Conservation (phyloP, 768 basidiomycete genomes). For the Sarcodon sp. region DNA sequence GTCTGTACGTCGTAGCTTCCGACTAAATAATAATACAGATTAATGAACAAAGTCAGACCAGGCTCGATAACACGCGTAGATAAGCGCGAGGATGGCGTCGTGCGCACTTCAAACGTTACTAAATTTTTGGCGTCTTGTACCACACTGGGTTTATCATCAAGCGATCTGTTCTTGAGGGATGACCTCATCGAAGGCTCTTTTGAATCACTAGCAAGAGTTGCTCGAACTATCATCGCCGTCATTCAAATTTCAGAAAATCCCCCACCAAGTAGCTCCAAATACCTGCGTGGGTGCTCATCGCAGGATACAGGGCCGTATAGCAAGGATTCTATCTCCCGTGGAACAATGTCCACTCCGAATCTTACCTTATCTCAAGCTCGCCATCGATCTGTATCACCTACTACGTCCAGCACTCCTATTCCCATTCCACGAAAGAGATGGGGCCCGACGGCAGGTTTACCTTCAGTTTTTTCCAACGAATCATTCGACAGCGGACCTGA, state of each 20-base stretch:
- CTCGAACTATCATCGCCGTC: constrained; percentile 58
- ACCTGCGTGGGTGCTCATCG: constrained; percentile 22
- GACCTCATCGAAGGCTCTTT: constrained; percentile 51
- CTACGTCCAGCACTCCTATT: constrained; percentile 18
- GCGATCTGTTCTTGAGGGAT: constrained; percentile 55
- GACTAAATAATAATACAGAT: constrained; percentile 25
- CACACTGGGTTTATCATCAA: constrained; percentile 39
- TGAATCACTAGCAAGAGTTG: constrained; percentile 60
- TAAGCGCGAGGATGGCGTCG: constrained; percentile 50
- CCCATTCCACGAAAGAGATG: constrained; percentile 30
- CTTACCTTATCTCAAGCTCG: constrained; percentile 17
- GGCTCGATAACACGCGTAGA: constrained; percentile 49
- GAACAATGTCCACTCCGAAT: constrained; percentile 54
- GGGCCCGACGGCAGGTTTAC: constrained; percentile 25
- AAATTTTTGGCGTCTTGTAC: constrained; percentile 70
- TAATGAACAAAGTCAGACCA: constrained; percentile 68
- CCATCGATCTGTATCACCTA: constrained; percentile 19
- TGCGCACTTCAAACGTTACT: constrained; percentile 58
- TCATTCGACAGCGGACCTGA: background rate
- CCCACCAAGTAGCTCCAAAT: constrained; percentile 29
- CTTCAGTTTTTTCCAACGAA: background rate
- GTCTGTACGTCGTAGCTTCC: background rate
- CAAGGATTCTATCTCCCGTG: constrained; percentile 27
- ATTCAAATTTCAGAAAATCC: constrained; percentile 49
- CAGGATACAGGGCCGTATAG: constrained; percentile 5